Conservation (phyloP, 2,329 filamentous ascomycete genomes). For the Beauveria sp. region DNA sequence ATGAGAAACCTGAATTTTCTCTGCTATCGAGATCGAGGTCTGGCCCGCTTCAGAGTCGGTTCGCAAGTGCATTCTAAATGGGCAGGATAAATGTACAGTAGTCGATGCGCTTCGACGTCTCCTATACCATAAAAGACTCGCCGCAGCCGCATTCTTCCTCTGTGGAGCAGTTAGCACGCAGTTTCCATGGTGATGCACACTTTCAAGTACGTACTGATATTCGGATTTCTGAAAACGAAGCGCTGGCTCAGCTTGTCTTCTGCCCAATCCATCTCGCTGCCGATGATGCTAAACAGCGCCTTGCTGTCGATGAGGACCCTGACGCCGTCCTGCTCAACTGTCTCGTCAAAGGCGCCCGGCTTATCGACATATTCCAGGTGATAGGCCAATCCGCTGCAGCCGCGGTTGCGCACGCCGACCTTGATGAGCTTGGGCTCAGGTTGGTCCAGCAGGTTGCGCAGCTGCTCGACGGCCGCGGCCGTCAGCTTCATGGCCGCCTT, state of each 20-base stretch:
- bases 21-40: background rate
- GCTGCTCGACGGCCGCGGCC: constrained; percentile 68
- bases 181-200: background rate
- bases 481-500: constrained; percentile 91
- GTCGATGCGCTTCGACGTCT: background rate
- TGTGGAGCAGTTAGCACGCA: constrained; percentile 36
- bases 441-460: constrained; percentile 69
- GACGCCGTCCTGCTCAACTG: constrained; percentile 91
- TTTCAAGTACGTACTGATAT: constrained; percentile 71
- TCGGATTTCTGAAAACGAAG: constrained; percentile 94
- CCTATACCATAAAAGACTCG: constrained; percentile 84
- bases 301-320: constrained; percentile 96
- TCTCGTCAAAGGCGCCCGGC: constrained; percentile 79
- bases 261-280: constrained; percentile 98
- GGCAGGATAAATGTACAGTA: constrained; percentile 2
- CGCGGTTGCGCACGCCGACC: constrained; percentile 87
- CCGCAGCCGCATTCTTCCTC: constrained; percentile 95
- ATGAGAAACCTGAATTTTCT: background rate
- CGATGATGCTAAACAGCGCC: constrained; percentile 94
- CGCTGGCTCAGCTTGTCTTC: constrained; percentile 89
- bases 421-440: constrained; percentile 90
- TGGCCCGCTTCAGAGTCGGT: background rate
- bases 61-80: background rate
- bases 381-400: constrained; percentile 90
- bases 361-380: constrained; percentile 93